Base-by-base conservation (phyloP, 2,329 filamentous ascomycete genomes). In the Proliferodiscus dingleyae region DNA sequence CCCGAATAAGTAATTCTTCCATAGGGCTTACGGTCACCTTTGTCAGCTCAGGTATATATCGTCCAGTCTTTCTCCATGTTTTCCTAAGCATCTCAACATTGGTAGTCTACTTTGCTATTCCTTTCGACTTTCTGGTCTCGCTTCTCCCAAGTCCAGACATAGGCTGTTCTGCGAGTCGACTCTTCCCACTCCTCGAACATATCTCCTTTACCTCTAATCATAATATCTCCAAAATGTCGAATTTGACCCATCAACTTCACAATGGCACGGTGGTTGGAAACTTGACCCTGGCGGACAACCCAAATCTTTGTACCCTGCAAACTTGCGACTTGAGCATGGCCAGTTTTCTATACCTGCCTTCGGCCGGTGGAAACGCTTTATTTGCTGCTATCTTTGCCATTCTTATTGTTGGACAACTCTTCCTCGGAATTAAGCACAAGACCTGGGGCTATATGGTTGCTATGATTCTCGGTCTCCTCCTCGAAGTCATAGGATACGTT, bases 281-380 rank as follows among this genome's bases (percentile, higher is more conserved):
- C 34, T n/a, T 8, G 3, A 61, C 59, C 10, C 50, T 62, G 7
- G 33, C 55, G 15, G 26, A 37, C 3, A 38, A 53, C 13, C 53
- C 57, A 1, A 1, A 48, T 1, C 43, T 60, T 21, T 62, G 59
- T 41, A 62, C 58, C 8, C 43, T 61, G n/a, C 18, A 57, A 4
- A 61, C 59, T 9, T 62, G 59, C 76, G 5, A 78, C 73, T 16
- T 81, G 77, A 60, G 61, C 74, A 44, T 72, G 72, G 5, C 79
- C 71, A 3, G 71, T 68, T 45, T 73, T 80, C 55, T 80, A 38
- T 81, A 81, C 64, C 68, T 70, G 26, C 78, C 78, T 5, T 78
- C 75, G 54, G 58, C 71, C n/a, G 71, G 72, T 38, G 71, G 76
- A 53, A 78, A 79, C 60, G 66, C 71, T 54, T 74, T 81, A 57